phyloP scores from a whole-genome alignment of 129 eudicot genomes.

The Cynara cardunculus region DNA sequence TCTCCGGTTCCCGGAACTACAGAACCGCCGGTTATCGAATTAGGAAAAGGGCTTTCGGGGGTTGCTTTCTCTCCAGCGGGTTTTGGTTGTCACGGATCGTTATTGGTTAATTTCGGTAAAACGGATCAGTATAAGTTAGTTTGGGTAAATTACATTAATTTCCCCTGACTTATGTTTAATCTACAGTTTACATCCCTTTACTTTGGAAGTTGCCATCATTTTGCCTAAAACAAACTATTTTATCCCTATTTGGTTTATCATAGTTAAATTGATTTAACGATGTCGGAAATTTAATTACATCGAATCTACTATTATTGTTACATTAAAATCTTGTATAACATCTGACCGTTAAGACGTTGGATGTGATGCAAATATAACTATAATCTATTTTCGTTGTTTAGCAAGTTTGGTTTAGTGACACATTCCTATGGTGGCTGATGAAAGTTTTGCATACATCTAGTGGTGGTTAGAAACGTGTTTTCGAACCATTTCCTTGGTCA shows the following conservation, averaged over 20 bases:
- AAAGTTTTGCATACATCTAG: background rate
- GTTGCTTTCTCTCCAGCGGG: background rate
- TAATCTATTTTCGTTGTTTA: background rate
- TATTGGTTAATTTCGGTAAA: background rate
- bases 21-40: background rate
- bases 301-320: background rate
- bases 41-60: background rate
- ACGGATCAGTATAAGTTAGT: background rate
- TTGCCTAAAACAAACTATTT: background rate
- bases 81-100: constrained; percentile 3
- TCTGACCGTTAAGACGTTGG: no score
- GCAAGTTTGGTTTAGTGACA: background rate
- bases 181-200: background rate
- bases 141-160: background rate
- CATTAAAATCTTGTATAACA: no score
- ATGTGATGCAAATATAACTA: no score
- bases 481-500: no score
- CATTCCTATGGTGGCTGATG: no score
- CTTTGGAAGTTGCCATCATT: background rate
- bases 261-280: no score
- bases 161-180: background rate
- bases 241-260: background rate
- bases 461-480: no score
- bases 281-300: no score
- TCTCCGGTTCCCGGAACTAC: constrained; percentile 11